These are phyloP conservation scores for Geranium rotundifolium DNA, from an alignment of 345 rosid species.

Conservation along the genomic window DNA sequence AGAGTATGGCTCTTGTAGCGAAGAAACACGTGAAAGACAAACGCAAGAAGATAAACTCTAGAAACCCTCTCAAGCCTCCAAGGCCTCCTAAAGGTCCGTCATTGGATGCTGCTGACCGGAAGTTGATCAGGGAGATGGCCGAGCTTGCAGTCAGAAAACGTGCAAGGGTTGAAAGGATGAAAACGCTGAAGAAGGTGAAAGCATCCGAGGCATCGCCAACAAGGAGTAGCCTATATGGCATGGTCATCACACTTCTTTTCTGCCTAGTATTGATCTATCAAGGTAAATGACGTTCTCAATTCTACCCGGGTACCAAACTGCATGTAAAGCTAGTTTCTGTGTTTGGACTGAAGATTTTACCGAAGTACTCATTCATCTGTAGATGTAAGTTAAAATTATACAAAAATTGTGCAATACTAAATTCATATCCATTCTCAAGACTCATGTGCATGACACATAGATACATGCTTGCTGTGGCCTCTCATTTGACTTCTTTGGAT, in stretches of 20 bases:
- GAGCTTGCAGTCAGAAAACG: constrained; percentile 80
- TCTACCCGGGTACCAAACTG: neutral
- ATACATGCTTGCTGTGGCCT: too few species aligned
- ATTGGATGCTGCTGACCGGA: constrained; percentile 68
- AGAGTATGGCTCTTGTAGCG: constrained; percentile 13
- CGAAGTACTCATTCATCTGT: too few species aligned
- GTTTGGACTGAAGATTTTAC: neutral
- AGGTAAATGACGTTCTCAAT: constrained; percentile 28
- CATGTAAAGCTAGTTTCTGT: constrained; percentile 1
- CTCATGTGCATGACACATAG: too few species aligned
- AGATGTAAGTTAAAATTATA: too few species aligned
- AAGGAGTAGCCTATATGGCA: constrained; percentile 42
- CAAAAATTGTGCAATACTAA: too few species aligned
- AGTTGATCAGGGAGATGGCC: constrained; percentile 58
- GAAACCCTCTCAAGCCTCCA: constrained; percentile 75
- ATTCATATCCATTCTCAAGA: too few species aligned
- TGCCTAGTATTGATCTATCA: constrained; percentile 57
- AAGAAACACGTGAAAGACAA: constrained; percentile 22
- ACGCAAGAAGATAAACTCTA: constrained; percentile 30
- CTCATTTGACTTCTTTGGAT: too few species aligned
- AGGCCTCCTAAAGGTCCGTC: constrained; percentile 72
- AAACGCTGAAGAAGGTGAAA: constrained; percentile 54
- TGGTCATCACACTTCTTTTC: constrained; percentile 63
- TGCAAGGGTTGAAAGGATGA: constrained; percentile 59
- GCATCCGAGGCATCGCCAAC: constrained; percentile 38